Conservation (phyloP, 1,284 basidiomycete genomes). For the Phlebopus sp. region DNA sequence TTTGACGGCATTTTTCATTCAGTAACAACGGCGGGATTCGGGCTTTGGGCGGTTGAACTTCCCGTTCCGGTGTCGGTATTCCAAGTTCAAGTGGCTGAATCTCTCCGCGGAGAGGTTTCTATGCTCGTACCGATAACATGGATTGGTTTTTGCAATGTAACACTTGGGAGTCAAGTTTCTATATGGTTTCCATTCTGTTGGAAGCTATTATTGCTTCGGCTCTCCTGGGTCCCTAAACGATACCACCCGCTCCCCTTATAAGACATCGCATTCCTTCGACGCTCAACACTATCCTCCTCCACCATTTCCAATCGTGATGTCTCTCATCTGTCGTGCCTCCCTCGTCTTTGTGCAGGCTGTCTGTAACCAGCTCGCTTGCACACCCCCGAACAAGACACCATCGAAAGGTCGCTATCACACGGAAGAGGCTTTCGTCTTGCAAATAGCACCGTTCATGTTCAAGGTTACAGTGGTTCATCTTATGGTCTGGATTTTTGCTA, state of each 20-base stretch:
- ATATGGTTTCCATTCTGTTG: background rate
- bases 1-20: background rate
- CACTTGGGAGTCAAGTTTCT: background rate
- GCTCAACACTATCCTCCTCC: background rate
- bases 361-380: constrained; percentile 53
- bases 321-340: constrained; percentile 39
- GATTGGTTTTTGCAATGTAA: background rate
- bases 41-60: background rate
- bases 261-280: constrained; percentile 1
- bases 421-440: constrained; percentile 49
- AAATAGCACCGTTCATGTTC: constrained; percentile 57
- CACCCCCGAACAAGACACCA: constrained; percentile 57
- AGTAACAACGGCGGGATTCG: background rate
- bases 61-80: background rate
- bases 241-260: constrained; percentile 13
- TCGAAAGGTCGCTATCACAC: constrained; percentile 53
- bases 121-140: background rate
- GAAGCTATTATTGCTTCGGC: background rate
- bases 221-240: background rate
- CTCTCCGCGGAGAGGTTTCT: constrained; percentile 18
- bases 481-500: background rate
- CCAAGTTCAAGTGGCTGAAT: background rate
- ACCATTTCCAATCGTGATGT: constrained; percentile 33
- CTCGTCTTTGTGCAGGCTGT: constrained; percentile 50
- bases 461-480: constrained; percentile 35